phyloP scores from a whole-genome alignment of 192 early-diverging fungal genomes.

The Mortierella alpina region DNA sequence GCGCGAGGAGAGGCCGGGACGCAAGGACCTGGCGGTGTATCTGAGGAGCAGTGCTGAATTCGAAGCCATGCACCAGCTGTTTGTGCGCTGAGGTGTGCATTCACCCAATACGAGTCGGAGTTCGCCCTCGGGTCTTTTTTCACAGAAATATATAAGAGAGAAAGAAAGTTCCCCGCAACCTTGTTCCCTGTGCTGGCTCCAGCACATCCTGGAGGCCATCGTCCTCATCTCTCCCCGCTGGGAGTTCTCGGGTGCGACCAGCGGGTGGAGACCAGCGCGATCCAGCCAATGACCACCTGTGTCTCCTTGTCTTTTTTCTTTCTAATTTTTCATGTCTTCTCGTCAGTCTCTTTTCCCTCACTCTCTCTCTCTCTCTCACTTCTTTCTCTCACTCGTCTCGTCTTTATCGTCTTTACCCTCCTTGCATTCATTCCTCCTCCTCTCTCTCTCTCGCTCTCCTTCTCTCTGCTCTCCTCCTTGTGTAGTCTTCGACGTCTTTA shows the following conservation, averaged over 20 bases:
- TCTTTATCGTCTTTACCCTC: not conserved
- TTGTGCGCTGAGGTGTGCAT: constrained; percentile 30
- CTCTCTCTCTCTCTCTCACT: constrained; percentile 1
- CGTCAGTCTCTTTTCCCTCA: constrained; percentile 7
- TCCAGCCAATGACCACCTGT: no score
- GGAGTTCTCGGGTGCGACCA: not conserved
- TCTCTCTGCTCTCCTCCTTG: not conserved
- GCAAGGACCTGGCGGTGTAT: constrained; percentile 46
- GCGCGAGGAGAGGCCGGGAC: not conserved
- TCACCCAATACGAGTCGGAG: no score
- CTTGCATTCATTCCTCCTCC: no score
- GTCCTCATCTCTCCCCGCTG: constrained; percentile 20
- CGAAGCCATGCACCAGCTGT: constrained; percentile 51
- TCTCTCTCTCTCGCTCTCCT: no score
- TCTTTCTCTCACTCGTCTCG: not conserved
- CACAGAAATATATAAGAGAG: constrained; percentile 5
- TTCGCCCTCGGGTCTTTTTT: no score
- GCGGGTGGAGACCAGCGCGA: no score
- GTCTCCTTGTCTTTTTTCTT: constrained; percentile 6
- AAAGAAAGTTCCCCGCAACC: constrained; percentile 50
- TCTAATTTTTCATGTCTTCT: constrained; percentile 1
- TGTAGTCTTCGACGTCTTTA: not conserved
- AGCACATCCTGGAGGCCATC: no score
- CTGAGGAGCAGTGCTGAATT: constrained; percentile 41
- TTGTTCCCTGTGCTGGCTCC: not conserved